Evolutionary conservation across 2,329 filamentous ascomycete genomes (phyloP).

Genomic region (Akanthomyces uredinophilus): DNA sequence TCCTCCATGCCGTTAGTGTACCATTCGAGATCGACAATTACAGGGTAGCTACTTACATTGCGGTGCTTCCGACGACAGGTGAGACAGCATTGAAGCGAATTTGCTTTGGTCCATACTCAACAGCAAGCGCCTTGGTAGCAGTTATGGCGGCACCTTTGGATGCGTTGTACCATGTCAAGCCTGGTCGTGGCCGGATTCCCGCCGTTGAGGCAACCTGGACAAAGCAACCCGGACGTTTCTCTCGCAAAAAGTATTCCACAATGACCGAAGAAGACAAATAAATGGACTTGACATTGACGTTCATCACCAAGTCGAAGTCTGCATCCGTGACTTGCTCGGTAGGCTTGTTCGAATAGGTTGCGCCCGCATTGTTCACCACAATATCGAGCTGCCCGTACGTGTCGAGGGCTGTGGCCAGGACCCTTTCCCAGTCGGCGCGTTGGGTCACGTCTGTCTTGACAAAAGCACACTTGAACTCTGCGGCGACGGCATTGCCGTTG

Average conservation of each 20-base stretch:
- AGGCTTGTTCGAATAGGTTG: constrained; percentile 55
- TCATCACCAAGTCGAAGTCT: constrained; percentile 63
- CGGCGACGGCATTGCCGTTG: constrained; percentile 44
- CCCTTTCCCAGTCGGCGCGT: constrained; percentile 46
- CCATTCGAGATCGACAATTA: not conserved
- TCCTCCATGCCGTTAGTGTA: constrained; percentile 23
- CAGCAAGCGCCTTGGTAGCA: constrained; percentile 55
- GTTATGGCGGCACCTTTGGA: constrained; percentile 62
- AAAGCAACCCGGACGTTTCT: constrained; percentile 53
- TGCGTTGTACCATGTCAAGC: constrained; percentile 66
- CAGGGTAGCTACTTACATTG: constrained; percentile 38
- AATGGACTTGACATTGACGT: constrained; percentile 64
- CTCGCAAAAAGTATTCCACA: constrained; percentile 54
- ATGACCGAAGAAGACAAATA: constrained; percentile 56
- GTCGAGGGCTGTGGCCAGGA: constrained; percentile 41
- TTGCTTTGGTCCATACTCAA: constrained; percentile 66
- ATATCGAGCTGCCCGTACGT: constrained; percentile 50
- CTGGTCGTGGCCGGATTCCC: constrained; percentile 52
- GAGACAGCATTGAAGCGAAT: constrained; percentile 71
- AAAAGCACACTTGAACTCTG: constrained; percentile 40
- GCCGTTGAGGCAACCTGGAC: constrained; percentile 64
- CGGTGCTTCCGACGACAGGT: constrained; percentile 62
- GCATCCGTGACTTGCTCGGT: constrained; percentile 59
- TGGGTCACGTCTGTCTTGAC: constrained; percentile 45
- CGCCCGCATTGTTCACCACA: constrained; percentile 58